Evolutionary conservation across 2,329 filamentous ascomycete species (phyloP).

Genomic region (Curvularia hawaiiensis): DNA sequence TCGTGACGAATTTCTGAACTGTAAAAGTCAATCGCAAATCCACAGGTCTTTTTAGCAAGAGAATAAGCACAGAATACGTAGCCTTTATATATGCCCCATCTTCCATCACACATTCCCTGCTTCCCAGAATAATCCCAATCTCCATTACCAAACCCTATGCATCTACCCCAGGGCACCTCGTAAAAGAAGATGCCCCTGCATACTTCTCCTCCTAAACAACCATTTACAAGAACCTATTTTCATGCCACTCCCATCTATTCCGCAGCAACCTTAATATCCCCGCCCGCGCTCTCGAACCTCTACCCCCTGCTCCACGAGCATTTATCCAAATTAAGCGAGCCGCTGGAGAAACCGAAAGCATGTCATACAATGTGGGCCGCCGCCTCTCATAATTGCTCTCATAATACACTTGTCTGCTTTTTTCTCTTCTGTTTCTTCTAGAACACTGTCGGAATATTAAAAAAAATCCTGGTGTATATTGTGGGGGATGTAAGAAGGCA

Average conservation of each 20-base stretch:
- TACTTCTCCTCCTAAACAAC: neutral
- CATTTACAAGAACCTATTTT: neutral
- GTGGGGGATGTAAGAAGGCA: no score
- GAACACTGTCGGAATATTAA: no score
- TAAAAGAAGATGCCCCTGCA: neutral
- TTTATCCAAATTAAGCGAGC: slow-evolving; percentile 29
- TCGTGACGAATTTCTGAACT: neutral
- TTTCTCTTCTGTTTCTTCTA: no score
- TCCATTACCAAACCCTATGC: neutral
- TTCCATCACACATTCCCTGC: neutral
- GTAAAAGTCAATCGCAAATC: neutral
- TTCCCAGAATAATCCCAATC: neutral
- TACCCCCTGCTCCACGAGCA: slow-evolving; percentile 11
- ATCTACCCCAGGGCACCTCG: neutral
- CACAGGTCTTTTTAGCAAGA: neutral
- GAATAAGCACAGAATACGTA: no score
- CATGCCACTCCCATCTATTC: neutral
- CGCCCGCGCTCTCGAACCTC: slow-evolving; percentile 12
- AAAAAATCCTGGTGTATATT: no score
- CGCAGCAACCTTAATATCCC: neutral
- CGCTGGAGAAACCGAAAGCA: neutral
- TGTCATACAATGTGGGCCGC: neutral
- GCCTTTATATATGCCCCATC: neutral
- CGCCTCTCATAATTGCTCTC: no score
- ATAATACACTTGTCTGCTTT: no score